Evolutionary conservation across 306 rosid species (phyloP).

Genomic region (Fagus crenata): DNA sequence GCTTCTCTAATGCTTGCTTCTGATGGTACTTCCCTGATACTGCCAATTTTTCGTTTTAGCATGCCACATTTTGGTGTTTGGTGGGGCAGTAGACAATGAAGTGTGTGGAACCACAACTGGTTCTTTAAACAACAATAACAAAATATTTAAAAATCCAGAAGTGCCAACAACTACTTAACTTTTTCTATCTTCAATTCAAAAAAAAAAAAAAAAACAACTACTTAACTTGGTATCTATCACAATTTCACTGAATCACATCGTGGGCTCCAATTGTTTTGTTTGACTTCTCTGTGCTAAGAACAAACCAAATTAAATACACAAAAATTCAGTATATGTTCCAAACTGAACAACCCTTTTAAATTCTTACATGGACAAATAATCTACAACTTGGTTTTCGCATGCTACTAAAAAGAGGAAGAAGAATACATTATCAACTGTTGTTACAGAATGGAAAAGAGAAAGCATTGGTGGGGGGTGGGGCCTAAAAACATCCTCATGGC

Average conservation of each 20-base stretch:
- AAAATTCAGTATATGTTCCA: background rate
- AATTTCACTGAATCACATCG: background rate
- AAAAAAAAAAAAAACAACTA: no score
- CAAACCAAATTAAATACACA: background rate
- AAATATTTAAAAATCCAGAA: no score
- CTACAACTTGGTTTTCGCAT: background rate
- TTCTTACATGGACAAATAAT: background rate
- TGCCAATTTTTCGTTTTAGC: no score
- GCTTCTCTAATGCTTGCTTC: background rate
- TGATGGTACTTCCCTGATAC: background rate
- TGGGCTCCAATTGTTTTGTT: background rate
- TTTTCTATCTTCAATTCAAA: no score
- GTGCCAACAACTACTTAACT: no score
- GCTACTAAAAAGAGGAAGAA: background rate
- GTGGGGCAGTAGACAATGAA: background rate
- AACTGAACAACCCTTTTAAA: background rate
- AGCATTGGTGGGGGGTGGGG: background rate
- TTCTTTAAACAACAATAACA: no score
- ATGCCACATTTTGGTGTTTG: no score
- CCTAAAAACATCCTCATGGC: background rate
- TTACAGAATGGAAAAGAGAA: background rate
- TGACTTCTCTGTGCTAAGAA: background rate
- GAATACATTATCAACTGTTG: background rate
- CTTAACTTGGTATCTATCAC: no score
- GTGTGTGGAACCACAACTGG: background rate